Evolutionary conservation across 2,329 filamentous ascomycete genomes (phyloP), one percentile per base, ranked within the genome.

Genomic region (Didymella segeticola): DNA sequence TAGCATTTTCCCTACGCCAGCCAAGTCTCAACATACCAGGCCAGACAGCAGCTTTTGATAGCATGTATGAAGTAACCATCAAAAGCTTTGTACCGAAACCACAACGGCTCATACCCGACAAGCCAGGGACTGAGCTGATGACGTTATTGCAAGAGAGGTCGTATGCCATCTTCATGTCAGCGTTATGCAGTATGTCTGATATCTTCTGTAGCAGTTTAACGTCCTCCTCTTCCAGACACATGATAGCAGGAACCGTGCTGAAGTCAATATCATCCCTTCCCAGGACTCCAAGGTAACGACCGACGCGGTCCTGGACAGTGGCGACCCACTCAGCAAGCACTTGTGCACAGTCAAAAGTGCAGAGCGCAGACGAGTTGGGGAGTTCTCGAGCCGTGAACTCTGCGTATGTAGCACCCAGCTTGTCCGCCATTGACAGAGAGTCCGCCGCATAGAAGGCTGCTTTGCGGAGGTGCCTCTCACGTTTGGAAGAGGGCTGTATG

Each of bases 391-490:
- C 92, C 1, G 87, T 89, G 57, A 90, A 88, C 59, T 96, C 92
- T 7, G 90, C 88, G 75, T 93, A 95, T 0, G 90, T 91, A 23
- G 93, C 86, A 1, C 91, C 91, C 11, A 95, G 83, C 69, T 89
- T 93, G 72, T 96, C 90, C 2, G 91, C 89, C 86, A 95, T 95
- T 23, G 87, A 86, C 8, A 99, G 83, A 0, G 93, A 96, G 72
- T 97, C 92, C 1, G 91, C 92, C 1, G 95, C 95, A 69, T 96
- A 96, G 70, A 92, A 96, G 0, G 93, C 95, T n/a, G 95, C 95
- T 72, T 93, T 96, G 36, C 93, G 88, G 17, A 98, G 81, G 67
- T 96, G 91, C 61, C 88, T 89, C 76, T 99, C 93, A 2, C 92
- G 88, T 53, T 89, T 88, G 0, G 89, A 87, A 10, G 83, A 86